Percentiles rank a stretch among this genome's conserved stretches.
These are phyloP conservation scores for Iris pallida DNA, from an alignment of 116 monocot genomes.

Conservation along the genomic window DNA sequence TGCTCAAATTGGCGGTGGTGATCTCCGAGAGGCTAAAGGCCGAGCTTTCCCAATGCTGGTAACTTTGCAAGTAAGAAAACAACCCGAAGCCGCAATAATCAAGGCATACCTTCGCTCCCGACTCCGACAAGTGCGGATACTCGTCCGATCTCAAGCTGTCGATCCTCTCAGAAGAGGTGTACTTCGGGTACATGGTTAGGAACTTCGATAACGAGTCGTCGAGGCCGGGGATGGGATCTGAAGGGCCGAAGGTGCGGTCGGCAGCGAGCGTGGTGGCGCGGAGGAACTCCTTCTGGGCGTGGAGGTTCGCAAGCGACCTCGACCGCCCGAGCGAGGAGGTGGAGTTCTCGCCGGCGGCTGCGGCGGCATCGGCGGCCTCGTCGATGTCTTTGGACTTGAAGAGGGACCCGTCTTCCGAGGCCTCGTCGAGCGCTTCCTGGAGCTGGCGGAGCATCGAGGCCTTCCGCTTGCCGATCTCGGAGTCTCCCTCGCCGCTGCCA, in stretches of 20 bases:
- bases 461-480: constrained; percentile 10
- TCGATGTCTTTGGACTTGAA: constrained; percentile 50
- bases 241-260: constrained; percentile 28
- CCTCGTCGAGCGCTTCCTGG: constrained; percentile 70
- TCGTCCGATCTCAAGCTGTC: constrained; percentile 57
- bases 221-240: constrained; percentile 42
- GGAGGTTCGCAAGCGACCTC: constrained; percentile 52
- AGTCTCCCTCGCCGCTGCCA: neutral
- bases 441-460: constrained; percentile 35
- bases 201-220: constrained; percentile 58
- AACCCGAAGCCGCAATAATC: constrained; percentile 80
- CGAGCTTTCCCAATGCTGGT: constrained; percentile 23
- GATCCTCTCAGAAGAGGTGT: constrained; percentile 47
- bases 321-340: constrained; percentile 34
- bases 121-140: constrained; percentile 62
- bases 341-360: neutral
- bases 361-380: constrained; percentile 1
- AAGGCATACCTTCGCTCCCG: constrained; percentile 66
- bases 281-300: constrained; percentile 70
- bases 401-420: constrained; percentile 71
- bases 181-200: constrained; percentile 77
- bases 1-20: constrained; percentile 37
- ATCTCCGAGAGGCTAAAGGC: constrained; percentile 32
- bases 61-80: constrained; percentile 45
- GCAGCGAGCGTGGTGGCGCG: constrained; percentile 57